Percentiles rank a stretch among this genome's conserved stretches.
Evolutionary conservation across 257 asterid genomes (phyloP).

Genomic region (Cruciata laevipes): DNA sequence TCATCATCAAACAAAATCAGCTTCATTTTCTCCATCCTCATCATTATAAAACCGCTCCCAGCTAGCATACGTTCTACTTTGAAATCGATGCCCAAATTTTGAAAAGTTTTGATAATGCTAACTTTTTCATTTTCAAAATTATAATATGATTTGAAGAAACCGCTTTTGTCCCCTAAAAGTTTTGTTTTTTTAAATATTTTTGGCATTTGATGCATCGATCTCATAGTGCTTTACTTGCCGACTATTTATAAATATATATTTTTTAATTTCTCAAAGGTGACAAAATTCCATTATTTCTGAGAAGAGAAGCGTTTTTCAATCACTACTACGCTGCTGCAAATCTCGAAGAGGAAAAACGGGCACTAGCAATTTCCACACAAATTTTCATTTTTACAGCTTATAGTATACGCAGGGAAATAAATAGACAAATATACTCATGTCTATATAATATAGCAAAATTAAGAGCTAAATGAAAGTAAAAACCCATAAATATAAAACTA

Average conservation of each 20-base stretch:
- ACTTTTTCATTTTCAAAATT: not conserved
- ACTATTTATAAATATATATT: no score
- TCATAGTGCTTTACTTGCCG: not conserved
- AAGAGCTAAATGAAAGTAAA: no score
- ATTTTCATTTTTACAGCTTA: no score
- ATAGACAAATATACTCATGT: no score
- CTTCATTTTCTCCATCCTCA: not conserved
- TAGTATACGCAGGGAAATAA: no score
- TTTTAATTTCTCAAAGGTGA: no score
- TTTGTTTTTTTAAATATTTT: no score
- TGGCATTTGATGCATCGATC: not conserved
- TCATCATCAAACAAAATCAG: not conserved
- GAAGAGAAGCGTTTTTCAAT: not conserved
- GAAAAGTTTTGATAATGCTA: not conserved
- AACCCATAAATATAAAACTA: no score
- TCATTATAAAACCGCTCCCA: not conserved
- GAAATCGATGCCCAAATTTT: not conserved
- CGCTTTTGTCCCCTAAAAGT: not conserved
- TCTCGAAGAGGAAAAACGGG: constrained; percentile 4
- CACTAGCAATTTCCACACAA: no score
- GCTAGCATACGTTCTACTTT: not conserved
- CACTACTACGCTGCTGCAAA: not conserved
- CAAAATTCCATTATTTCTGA: no score
- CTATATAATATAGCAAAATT: no score
- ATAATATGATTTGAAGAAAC: not conserved